Conservation (phyloP, 257 asterid genomes). For the Scutellaria baicalensis region DNA sequence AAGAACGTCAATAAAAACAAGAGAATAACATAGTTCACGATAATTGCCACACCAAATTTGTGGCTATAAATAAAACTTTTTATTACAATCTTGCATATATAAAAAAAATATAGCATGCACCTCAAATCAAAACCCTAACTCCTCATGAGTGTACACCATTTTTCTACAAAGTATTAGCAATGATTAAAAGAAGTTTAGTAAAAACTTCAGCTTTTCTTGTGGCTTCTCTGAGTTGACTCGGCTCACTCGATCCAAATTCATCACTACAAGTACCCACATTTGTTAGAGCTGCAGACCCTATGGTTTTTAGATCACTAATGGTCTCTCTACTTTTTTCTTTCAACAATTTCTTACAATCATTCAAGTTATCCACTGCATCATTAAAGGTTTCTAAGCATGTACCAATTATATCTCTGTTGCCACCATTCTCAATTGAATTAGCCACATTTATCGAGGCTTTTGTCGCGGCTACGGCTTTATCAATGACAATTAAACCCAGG, state of each 20-base stretch:
- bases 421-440: not conserved
- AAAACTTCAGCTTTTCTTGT: not conserved
- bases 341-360: not conserved
- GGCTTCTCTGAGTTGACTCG: constrained; percentile 9
- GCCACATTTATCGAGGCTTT: not conserved
- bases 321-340: not conserved
- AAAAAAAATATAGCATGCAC: not conserved
- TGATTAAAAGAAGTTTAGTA: not conserved
- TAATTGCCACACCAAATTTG: no score
- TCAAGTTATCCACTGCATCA: not conserved
- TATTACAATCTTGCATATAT: no score
- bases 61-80: no score
- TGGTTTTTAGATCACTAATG: not conserved
- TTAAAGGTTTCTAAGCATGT: constrained; percentile 26
- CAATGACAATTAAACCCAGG: constrained; percentile 6
- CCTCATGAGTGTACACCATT: not conserved
- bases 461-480: not conserved
- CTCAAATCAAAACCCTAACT: not conserved
- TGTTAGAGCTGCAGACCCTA: constrained; percentile 27
- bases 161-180: not conserved
- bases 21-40: no score
- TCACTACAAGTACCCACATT: constrained; percentile 24
- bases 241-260: constrained; percentile 2
- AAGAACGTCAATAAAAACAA: no score
- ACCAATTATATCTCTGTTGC: not conserved